phyloP scores from a whole-genome alignment of 192 early-diverging fungal genomes.

The Mortierella alpina region DNA sequence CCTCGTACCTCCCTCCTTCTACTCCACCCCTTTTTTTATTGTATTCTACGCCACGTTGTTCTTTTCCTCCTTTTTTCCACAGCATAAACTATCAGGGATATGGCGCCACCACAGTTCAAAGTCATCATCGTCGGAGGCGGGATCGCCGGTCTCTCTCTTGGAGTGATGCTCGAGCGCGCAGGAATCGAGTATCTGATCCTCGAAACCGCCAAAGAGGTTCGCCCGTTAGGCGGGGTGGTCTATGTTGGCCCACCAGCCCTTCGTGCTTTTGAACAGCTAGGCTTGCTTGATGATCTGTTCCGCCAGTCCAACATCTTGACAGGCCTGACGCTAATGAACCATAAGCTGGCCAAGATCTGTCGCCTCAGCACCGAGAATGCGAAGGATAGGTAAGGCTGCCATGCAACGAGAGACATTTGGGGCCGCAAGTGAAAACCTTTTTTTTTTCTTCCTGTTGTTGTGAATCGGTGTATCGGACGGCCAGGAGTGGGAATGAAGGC shows the following conservation, averaged over 20 bases:
- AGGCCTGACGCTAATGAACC: slow-evolving; percentile 25
- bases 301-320: slow-evolving; percentile 46
- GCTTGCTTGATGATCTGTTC: slow-evolving; percentile 39
- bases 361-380: slow-evolving; percentile 22
- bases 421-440: neutral
- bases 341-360: slow-evolving; percentile 26
- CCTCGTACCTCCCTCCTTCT: neutral
- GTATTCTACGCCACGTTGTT: too few relatives aligned
- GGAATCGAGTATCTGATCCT: slow-evolving; percentile 48
- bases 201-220: slow-evolving; percentile 24
- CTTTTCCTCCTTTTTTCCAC: too few relatives aligned
- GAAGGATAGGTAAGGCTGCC: slow-evolving; percentile 24
- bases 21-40: too few relatives aligned
- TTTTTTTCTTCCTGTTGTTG: neutral
- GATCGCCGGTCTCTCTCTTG: slow-evolving; percentile 34
- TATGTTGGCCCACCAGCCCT: slow-evolving; percentile 34
- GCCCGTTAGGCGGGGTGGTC: slow-evolving; percentile 18
- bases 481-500: too few relatives aligned
- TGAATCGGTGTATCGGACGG: neutral
- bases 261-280: slow-evolving; percentile 44
- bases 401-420: neutral
- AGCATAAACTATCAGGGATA: neutral
- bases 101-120: slow-evolving; percentile 47
- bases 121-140: slow-evolving; percentile 50
- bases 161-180: slow-evolving; percentile 50